Evolutionary conservation across 805 yeast species (phyloP).

Genomic region (Kregervanrija pseudodelftensis): DNA sequence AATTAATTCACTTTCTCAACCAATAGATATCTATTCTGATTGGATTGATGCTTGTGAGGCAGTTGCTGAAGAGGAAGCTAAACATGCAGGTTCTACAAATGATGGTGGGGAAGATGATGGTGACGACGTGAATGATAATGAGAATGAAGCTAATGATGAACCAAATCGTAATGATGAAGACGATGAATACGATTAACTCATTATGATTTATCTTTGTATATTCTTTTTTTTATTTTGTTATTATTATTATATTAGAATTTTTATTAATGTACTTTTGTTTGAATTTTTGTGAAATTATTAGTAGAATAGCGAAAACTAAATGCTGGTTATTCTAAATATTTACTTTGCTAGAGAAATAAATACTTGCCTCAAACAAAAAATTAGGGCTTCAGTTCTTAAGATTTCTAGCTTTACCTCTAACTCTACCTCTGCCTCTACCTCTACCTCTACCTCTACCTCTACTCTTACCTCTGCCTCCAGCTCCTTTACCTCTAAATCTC

Average conservation of each 20-base stretch:
- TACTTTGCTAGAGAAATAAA: no score
- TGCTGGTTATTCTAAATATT: no score
- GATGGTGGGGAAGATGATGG: constrained; percentile 17
- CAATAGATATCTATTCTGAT: constrained; percentile 91
- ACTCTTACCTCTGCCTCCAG: constrained; percentile 1
- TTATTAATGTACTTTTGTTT: background rate
- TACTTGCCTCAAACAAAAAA: no score
- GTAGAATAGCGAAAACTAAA: no score
- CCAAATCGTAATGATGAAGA: constrained; percentile 1
- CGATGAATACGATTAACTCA: constrained; percentile 10
- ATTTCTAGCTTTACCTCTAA: background rate
- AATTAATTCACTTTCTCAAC: constrained; percentile 76
- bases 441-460: constrained; percentile 1
- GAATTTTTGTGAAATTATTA: no score
- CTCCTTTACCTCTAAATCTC: background rate
- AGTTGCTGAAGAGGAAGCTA: constrained; percentile 57
- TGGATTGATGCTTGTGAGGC: constrained; percentile 98
- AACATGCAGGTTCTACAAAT: constrained; percentile 17
- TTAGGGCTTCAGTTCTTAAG: no score
- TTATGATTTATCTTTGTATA: no score
- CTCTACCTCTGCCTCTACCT: constrained; percentile 3
- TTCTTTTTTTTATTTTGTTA: no score
- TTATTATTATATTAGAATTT: background rate
- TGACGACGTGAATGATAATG: constrained; percentile 9
- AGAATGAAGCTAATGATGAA: background rate